A percentile compares a stretch with the other conserved stretches of the same genome.
phyloP scores from a whole-genome alignment of 2,329 filamentous ascomycete species.

The Hypoxylon sp. region DNA sequence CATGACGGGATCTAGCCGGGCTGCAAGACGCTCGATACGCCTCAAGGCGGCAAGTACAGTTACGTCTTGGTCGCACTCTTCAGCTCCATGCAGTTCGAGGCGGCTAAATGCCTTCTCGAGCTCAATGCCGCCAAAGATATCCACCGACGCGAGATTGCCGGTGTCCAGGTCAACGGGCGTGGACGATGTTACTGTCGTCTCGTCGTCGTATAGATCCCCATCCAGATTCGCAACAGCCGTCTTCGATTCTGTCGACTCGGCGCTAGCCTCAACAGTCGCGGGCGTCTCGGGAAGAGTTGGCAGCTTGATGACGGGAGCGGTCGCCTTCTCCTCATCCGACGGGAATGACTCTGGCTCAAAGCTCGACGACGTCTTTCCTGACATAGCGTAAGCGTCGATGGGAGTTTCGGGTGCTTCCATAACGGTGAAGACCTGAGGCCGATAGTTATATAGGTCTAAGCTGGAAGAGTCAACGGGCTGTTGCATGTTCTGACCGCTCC shows the following conservation, averaged over 20 bases:
- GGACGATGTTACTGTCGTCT: conserved; percentile 41
- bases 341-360: conserved; percentile 57
- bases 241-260: conserved; percentile 39
- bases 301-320: conserved; percentile 61
- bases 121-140: conserved; percentile 63
- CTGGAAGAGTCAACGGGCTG: conserved; percentile 75
- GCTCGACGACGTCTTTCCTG: conserved; percentile 72
- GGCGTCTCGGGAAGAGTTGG: conserved; percentile 48
- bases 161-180: conserved; percentile 52
- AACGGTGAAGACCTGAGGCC: conserved; percentile 77
- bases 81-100: conserved; percentile 70
- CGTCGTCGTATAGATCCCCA: conserved; percentile 67
- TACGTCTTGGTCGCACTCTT: conserved; percentile 60
- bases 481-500: conserved; percentile 70
- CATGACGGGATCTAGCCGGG: conserved; percentile 48
- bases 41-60: conserved; percentile 55
- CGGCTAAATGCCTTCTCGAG: conserved; percentile 70
- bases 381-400: conserved; percentile 66
- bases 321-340: conserved; percentile 62
- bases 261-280: neutral
- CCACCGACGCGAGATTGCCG: conserved; percentile 50
- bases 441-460: conserved; percentile 68
- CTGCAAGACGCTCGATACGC: conserved; percentile 59
- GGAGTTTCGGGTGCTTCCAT: conserved; percentile 74
- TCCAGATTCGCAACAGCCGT: conserved; percentile 50